Conservation (phyloP, 495 filamentous ascomycete species). For the Apiosordaria backusii region DNA sequence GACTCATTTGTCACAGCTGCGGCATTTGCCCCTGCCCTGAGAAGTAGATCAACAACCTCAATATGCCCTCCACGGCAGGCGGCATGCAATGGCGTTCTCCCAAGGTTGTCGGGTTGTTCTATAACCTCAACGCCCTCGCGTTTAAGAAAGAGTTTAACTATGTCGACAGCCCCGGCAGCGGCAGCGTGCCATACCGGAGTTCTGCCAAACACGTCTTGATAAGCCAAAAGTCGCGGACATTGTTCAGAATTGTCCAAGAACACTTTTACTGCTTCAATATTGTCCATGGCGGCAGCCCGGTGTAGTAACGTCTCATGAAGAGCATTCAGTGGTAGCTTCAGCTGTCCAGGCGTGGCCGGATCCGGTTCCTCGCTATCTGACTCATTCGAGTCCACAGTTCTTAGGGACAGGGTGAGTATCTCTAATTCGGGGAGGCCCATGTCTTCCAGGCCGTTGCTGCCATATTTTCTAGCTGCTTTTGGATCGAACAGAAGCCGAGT, state of each 20-base stretch:
- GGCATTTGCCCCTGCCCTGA: not conserved
- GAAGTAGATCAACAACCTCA: not conserved
- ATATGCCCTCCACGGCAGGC: constrained; percentile 1
- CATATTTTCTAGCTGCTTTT: not conserved
- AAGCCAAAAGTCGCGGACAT: not conserved
- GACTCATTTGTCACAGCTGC: not conserved
- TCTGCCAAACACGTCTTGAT: constrained; percentile 2
- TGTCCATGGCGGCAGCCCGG: constrained; percentile 4
- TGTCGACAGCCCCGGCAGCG: not conserved
- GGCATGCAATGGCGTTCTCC: not conserved
- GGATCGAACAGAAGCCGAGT: not conserved
- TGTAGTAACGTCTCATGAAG: not conserved
- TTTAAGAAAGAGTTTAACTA: not conserved
- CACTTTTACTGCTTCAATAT: not conserved
- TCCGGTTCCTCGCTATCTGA: not conserved
- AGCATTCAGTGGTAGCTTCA: not conserved
- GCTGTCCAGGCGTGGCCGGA: not conserved
- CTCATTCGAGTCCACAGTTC: not conserved
- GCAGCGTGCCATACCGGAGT: constrained; percentile 9
- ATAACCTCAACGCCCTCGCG: not conserved
- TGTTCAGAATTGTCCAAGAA: not conserved
- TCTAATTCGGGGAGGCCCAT: not conserved
- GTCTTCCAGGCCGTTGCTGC: not conserved
- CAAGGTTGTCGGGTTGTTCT: not conserved
- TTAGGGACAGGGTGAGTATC: not conserved